Conservation (phyloP, 441 rosid genomes). For the Geranium incanum region DNA sequence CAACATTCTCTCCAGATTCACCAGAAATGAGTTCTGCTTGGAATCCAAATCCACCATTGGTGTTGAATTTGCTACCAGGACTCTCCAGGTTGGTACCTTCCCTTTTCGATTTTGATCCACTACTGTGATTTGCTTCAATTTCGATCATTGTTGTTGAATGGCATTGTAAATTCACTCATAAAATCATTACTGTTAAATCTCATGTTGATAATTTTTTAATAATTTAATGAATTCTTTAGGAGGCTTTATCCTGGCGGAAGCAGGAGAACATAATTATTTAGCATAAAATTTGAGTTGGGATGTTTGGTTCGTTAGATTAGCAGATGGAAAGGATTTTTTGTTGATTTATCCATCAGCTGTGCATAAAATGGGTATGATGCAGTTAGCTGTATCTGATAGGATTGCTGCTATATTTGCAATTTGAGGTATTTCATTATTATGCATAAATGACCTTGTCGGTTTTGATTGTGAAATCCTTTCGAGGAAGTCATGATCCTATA, state of each 20-base stretch:
- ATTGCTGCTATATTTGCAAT: neutral
- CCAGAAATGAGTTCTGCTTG: neutral
- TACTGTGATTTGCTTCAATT: neutral
- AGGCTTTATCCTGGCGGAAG: neutral
- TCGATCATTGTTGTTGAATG: too few species aligned
- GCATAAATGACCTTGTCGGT: neutral
- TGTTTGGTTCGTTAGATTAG: too few species aligned
- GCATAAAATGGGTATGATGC: too few species aligned
- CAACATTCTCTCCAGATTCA: neutral
- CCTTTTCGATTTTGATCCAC: neutral
- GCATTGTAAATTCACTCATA: neutral
- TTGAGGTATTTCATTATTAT: too few species aligned
- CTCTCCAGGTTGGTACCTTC: neutral
- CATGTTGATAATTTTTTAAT: too few species aligned
- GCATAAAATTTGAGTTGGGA: neutral
- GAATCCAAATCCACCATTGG: conserved; percentile 1
- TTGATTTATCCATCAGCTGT: neutral
- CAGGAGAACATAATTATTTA: neutral
- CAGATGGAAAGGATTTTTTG: too few species aligned
- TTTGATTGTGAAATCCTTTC: neutral
- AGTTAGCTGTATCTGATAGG: neutral
- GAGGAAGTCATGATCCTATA: neutral
- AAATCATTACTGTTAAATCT: neutral
- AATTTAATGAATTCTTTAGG: neutral
- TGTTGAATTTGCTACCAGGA: conserved; percentile 6